Base-by-base conservation (phyloP, 371 early-diverging fungal genomes). In the Cokeromyces recurvatus region DNA sequence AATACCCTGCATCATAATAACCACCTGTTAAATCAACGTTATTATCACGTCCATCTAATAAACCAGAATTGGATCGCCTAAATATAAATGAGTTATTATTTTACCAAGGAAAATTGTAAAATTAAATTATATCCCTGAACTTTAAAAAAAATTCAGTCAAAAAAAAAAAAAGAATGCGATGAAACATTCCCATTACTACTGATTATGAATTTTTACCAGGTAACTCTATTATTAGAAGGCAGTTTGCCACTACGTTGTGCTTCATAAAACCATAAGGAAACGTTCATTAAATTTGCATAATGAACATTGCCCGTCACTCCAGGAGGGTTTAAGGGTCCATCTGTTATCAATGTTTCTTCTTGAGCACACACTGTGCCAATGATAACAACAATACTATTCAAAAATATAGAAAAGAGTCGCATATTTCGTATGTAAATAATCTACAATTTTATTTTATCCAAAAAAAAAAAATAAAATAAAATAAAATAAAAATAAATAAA, bases 161-260 rank as follows among this genome's bases (percentile, higher is more conserved):
- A 21, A 24, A 34, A 23, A 32, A 23, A 38, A 38, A 38, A 38
- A 15, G 35, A 9, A 29, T 29, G 11, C 5, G 29, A 8, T 5
- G 11, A 29, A 11, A 29, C 37, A 4, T 17, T 37, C 17, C 17
- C 17, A 14, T 14, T 9, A 17, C 19, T 37, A 16, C 15, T 16
- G 14, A 16, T 17, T 37, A 14, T 37, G 19, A 37, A 37, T 37
- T 35, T 75, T 34, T 53, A 66, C 80, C 82, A 81, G n/a, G 63
- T 38, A 6, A 78, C 66, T 59, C 80, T 55, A 27, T 75, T 75
- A 50, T 71, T 59, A 2, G 70, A 16, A 17, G 79, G 76, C 14
- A 81, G 46, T 8, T 59, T 64, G n/a, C 82, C 82, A 50, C 77
- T 68, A 32, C 77, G 53, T 48, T 81, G 82, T 11, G 80, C 82